Conservation (phyloP, 352 stramenopile genomes). For the Globisporangium takayamanum region DNA sequence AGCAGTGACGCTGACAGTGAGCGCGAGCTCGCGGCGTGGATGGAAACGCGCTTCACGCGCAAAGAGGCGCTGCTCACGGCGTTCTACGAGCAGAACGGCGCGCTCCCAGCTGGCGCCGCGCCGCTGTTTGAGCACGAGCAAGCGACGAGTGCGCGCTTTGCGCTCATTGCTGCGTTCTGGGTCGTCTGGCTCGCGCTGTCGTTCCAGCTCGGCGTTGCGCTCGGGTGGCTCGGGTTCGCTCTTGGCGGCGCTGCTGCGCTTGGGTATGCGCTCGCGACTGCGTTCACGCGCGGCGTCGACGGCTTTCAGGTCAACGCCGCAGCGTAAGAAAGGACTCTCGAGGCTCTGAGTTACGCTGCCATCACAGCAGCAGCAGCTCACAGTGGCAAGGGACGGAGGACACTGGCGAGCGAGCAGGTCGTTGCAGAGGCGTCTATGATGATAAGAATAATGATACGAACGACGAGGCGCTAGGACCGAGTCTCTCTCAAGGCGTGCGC, state of each 20-base stretch:
- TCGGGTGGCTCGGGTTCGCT: constrained; percentile 24
- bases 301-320: constrained; percentile 28
- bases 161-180: constrained; percentile 49
- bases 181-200: constrained; percentile 26
- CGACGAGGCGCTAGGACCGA: background rate
- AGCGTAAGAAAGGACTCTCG: background rate
- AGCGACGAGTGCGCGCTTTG: constrained; percentile 21
- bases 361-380: background rate
- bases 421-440: background rate
- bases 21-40: constrained; percentile 38
- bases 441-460: constrained; percentile 1
- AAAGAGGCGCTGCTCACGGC: constrained; percentile 57
- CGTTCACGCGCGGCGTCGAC: constrained; percentile 41
- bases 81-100: constrained; percentile 54
- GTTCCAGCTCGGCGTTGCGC: constrained; percentile 19
- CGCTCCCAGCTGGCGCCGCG: constrained; percentile 41
- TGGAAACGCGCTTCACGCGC: constrained; percentile 57
- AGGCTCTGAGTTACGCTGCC: background rate
- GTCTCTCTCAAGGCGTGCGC: background rate
- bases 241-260: constrained; percentile 18
- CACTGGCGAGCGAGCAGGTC: too few relatives aligned
- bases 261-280: constrained; percentile 27
- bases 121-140: constrained; percentile 31
- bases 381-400: background rate
- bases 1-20: constrained; percentile 21